phyloP scores from a whole-genome alignment of 345 rosid genomes.

The Luvunga scandens region DNA sequence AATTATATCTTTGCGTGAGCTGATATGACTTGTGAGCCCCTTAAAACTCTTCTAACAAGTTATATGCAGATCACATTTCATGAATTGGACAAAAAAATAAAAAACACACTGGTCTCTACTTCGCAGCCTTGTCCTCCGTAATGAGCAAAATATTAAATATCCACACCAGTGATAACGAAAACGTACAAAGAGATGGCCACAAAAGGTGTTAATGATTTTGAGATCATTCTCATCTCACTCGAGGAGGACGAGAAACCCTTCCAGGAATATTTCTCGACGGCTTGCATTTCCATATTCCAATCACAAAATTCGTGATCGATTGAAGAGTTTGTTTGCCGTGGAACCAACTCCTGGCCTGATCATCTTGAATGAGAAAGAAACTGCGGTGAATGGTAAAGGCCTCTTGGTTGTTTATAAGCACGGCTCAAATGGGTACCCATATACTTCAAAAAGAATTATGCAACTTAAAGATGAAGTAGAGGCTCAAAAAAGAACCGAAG shows the following conservation, averaged over 20 bases:
- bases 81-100: slow-evolving; percentile 10
- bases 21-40: no score
- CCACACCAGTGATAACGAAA: slow-evolving; percentile 2
- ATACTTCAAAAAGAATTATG: no score
- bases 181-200: slow-evolving; percentile 18
- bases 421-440: no score
- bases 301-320: slow-evolving; percentile 3
- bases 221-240: slow-evolving; percentile 24
- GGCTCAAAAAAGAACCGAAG: no score
- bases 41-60: no score
- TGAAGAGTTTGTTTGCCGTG: no score
- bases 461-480: no score
- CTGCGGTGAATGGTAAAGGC: no score
- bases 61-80: slow-evolving; percentile 13
- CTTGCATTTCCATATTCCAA: slow-evolving; percentile 22
- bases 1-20: no score
- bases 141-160: background rate
- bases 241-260: slow-evolving; percentile 13
- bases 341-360: no score
- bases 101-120: slow-evolving; percentile 22
- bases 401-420: no score
- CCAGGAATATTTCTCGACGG: slow-evolving; percentile 15
- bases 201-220: slow-evolving; percentile 10
- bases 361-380: no score
- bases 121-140: slow-evolving; percentile 2